Evolutionary conservation across 1,284 basidiomycete genomes (phyloP), one percentile per base, ranked within the genome.

Genomic region (Ganoderma sp.): DNA sequence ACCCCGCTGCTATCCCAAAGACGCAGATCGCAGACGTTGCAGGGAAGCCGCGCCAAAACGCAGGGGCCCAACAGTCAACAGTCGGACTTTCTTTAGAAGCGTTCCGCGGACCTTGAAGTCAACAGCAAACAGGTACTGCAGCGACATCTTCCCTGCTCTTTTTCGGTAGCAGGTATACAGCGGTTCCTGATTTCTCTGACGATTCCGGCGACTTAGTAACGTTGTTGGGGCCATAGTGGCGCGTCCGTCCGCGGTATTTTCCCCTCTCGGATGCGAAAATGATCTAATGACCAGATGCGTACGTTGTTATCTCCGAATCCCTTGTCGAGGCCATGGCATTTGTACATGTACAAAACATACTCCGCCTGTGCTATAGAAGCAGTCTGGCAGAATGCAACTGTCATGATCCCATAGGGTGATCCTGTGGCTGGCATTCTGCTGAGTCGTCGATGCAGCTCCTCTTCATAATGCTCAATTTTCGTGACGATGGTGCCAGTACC

Each of bases 21-120:
- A 86, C 84, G 39, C 87, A 88, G 74, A 76, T 88, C 58, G 74
- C 71, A 61, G 82, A 85, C 69, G 75, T 87, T 15, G 68, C 72
- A 2, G 68, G 64, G 7, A 71, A 67, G 65, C 14, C 9, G 4
- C 56, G 34, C 22, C 56, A 10, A 19, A 28, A 22, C 37, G 8
- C 14, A 39, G 10, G 9, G 8, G 15, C 25, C 25, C 25, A 28
- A 28, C 25, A 28, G 25, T 28, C 25, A 28, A 10, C 9, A 28
- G 32, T 5, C 45, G 28, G 28, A 4, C 4, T 56, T 17, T 15
- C n/a, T 19, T 22, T 3, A 32, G 7, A n/a, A 12, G 19, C 8
- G 19, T 34, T 10, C 6, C 19, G 19, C 56, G 56, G 32, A 39
- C 10, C 5, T 6, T 12, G 48, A 25, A 12, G 43, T 0, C 14